Percentiles rank a stretch among this genome's conserved stretches.
These are phyloP conservation scores for Umbilicus rupestris DNA, from an alignment of 164 flowering plant genomes.

Conservation along the genomic window DNA sequence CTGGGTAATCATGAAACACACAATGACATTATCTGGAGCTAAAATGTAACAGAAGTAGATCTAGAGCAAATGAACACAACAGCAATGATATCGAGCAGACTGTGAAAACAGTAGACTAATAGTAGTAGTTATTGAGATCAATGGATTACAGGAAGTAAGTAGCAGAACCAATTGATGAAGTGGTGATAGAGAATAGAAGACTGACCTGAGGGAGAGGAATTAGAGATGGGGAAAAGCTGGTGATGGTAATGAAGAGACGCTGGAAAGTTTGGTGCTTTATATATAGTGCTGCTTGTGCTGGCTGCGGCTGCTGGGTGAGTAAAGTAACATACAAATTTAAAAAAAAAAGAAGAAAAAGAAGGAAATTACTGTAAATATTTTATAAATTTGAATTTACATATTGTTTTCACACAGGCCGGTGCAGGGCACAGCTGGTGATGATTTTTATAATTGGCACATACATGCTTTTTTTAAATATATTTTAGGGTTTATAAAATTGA, in stretches of 20 bases:
- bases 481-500: too few species aligned
- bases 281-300: neutral
- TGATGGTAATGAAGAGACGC: neutral
- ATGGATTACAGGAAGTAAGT: neutral
- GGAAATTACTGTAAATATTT: too few species aligned
- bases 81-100: neutral
- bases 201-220: slow-evolving; percentile 7
- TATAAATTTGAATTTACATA: too few species aligned
- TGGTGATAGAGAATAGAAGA: too few species aligned
- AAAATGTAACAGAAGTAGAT: slow-evolving; percentile 5
- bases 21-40: neutral
- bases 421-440: too few species aligned
- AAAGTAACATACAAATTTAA: too few species aligned
- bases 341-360: too few species aligned
- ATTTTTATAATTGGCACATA: too few species aligned
- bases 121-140: neutral
- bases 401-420: too few species aligned
- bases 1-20: neutral
- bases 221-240: slow-evolving; percentile 5
- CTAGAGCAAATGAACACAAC: neutral
- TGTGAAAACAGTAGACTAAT: neutral
- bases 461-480: too few species aligned
- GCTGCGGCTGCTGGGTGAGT: too few species aligned
- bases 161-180: neutral
- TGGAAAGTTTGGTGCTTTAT: slow-evolving; percentile 1